Evolutionary conservation across 768 basidiomycete genomes (phyloP).

Genomic region (Suillus fuscotomentosus): DNA sequence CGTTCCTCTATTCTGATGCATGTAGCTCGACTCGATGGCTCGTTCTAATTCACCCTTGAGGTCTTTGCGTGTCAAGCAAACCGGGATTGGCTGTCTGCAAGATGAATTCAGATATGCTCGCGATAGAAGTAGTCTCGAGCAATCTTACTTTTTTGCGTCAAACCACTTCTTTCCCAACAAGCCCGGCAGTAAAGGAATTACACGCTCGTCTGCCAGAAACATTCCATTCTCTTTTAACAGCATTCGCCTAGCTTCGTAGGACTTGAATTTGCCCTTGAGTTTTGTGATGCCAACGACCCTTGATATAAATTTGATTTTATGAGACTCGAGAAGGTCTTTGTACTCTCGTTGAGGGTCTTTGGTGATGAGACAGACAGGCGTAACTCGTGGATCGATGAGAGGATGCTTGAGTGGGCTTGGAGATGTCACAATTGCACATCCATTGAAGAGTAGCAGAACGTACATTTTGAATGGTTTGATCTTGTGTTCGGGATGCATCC

Average conservation of each 20-base stretch:
- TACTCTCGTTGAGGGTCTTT: slow-evolving; percentile 97
- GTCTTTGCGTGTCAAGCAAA: slow-evolving; percentile 84
- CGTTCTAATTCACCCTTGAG: slow-evolving; percentile 91
- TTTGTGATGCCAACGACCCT: slow-evolving; percentile 90
- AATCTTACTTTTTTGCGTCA: slow-evolving; percentile 87
- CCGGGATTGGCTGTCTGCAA: slow-evolving; percentile 89
- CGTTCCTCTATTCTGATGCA: slow-evolving; percentile 93
- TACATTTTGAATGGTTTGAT: slow-evolving; percentile 86
- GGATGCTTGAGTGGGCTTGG: slow-evolving; percentile 75
- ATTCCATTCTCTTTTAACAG: slow-evolving; percentile 87
- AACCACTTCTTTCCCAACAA: slow-evolving; percentile 91
- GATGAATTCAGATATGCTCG: slow-evolving; percentile 3
- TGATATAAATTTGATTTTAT: slow-evolving; percentile 85
- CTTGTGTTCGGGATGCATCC: slow-evolving; percentile 68
- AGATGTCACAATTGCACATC: slow-evolving; percentile 10
- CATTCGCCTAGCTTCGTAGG: slow-evolving; percentile 78
- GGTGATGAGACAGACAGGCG: slow-evolving; percentile 84
- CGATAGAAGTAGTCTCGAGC: background rate
- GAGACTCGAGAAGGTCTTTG: slow-evolving; percentile 82
- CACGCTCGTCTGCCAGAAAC: slow-evolving; percentile 91
- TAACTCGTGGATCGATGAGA: slow-evolving; percentile 78
- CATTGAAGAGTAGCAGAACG: slow-evolving; percentile 27
- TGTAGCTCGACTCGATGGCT: slow-evolving; percentile 91
- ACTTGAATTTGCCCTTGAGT: slow-evolving; percentile 90
- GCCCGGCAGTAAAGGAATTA: slow-evolving; percentile 83